Percentiles rank a stretch among this genome's conserved stretches.
Evolutionary conservation across 2,329 filamentous ascomycete genomes (phyloP).

Genomic region (Arthrobotrys conoides): DNA sequence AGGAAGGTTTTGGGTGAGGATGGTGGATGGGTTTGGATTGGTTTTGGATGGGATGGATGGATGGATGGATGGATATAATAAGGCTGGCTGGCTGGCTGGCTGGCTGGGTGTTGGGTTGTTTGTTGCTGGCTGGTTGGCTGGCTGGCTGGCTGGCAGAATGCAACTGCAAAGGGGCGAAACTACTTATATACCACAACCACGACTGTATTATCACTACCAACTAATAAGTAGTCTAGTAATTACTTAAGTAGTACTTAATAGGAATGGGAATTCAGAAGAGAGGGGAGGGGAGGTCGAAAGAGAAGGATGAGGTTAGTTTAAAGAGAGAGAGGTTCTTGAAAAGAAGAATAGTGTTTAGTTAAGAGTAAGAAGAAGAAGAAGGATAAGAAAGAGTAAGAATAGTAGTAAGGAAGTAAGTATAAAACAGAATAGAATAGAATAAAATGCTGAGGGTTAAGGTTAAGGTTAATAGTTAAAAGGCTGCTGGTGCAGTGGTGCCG

Average conservation of each 20-base stretch:
- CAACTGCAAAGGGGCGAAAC: slow-evolving; percentile 17
- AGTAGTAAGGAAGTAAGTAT: too few species aligned
- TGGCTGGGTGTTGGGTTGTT: slow-evolving; percentile 8
- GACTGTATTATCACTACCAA: too few species aligned
- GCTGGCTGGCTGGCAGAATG: slow-evolving; percentile 15
- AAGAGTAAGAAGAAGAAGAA: too few species aligned
- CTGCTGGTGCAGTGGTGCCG: not conserved
- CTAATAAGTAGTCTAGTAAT: too few species aligned
- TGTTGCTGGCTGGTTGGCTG: slow-evolving; percentile 7
- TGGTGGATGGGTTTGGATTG: slow-evolving; percentile 1
- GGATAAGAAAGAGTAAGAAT: too few species aligned
- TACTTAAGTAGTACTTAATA: too few species aligned
- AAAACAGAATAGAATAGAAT: too few species aligned
- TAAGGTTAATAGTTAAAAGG: too few species aligned
- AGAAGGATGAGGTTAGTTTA: too few species aligned
- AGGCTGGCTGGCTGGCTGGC: slow-evolving; percentile 12
- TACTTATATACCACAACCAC: not conserved
- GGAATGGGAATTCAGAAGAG: not conserved
- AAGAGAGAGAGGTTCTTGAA: too few species aligned
- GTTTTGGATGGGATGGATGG: slow-evolving; percentile 7
- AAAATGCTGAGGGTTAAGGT: too few species aligned
- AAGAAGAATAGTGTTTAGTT: too few species aligned
- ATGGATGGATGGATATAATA: not conserved
- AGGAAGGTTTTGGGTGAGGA: not conserved
- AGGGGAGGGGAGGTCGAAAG: not conserved